phyloP scores from a whole-genome alignment of 2,329 filamentous ascomycete genomes.

The Cercospora sp. region DNA sequence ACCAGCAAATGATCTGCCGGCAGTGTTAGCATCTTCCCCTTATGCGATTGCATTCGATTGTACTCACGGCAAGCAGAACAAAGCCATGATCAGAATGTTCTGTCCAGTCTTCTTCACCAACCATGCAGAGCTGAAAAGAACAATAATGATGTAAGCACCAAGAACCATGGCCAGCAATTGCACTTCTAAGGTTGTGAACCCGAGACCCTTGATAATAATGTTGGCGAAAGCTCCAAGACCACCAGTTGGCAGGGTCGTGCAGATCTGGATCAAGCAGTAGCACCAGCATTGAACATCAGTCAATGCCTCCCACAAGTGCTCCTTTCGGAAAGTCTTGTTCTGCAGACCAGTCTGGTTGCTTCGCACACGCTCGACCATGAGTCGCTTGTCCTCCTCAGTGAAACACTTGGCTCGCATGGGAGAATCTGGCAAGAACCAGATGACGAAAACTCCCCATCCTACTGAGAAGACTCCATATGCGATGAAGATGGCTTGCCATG shows the following conservation, averaged over 20 bases:
- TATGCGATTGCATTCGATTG: too few relatives aligned
- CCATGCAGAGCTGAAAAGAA: slow-evolving; percentile 66
- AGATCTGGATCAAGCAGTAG: slow-evolving; percentile 58
- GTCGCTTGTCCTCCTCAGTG: slow-evolving; percentile 59
- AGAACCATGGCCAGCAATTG: slow-evolving; percentile 75
- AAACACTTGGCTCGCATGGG: slow-evolving; percentile 73
- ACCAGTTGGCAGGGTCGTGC: slow-evolving; percentile 71
- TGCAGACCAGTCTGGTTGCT: slow-evolving; percentile 50
- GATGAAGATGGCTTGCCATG: slow-evolving; percentile 70
- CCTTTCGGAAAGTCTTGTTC: slow-evolving; percentile 51
- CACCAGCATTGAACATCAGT: slow-evolving; percentile 61
- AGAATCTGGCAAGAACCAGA: slow-evolving; percentile 65
- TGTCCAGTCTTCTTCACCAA: slow-evolving; percentile 68
- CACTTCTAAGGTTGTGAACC: slow-evolving; percentile 66
- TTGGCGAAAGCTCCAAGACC: slow-evolving; percentile 72
- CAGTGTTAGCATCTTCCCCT: too few relatives aligned
- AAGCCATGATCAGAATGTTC: slow-evolving; percentile 65
- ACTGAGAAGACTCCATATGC: slow-evolving; percentile 64
- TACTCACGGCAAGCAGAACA: slow-evolving; percentile 65
- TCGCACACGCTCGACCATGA: slow-evolving; percentile 52
- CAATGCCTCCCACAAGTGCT: slow-evolving; percentile 60
- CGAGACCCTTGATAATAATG: slow-evolving; percentile 70
- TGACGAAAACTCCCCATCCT: slow-evolving; percentile 64
- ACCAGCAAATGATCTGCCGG: slow-evolving; percentile 62
- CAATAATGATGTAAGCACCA: slow-evolving; percentile 70